Conservation (phyloP, 176 grass and related monocot species). For the Urochloa ruziziensis region DNA sequence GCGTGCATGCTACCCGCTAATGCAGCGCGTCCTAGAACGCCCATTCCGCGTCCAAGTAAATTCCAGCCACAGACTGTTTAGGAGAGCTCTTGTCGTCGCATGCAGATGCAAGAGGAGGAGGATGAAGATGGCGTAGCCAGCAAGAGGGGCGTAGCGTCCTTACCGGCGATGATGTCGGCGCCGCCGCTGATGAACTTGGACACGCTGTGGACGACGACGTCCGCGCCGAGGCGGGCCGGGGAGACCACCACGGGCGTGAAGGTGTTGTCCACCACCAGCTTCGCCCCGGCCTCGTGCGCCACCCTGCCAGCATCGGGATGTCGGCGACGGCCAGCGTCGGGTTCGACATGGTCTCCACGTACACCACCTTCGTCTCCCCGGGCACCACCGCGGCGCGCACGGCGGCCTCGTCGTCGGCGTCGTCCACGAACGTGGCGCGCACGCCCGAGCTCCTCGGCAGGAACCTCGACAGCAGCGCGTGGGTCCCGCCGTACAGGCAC, state of each 20-base stretch:
- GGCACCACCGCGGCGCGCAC: constrained; percentile 61
- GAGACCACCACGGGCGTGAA: constrained; percentile 86
- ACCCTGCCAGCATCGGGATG: constrained; percentile 69
- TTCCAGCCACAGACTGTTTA: background rate
- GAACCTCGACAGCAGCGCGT: constrained; percentile 84
- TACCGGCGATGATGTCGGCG: constrained; percentile 94
- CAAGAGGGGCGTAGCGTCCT: background rate
- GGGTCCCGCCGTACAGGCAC: constrained; percentile 96
- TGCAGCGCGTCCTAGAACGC: background rate
- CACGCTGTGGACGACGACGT: constrained; percentile 95
- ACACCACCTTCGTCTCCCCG: constrained; percentile 68
- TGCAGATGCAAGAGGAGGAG: background rate
- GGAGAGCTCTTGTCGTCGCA: background rate
- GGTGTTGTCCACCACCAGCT: constrained; percentile 94
- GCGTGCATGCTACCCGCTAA: background rate
- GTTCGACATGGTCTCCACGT: constrained; percentile 91
- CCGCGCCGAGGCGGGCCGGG: constrained; percentile 76
- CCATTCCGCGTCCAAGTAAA: background rate
- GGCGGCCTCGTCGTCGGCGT: constrained; percentile 66
- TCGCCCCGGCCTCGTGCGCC: constrained; percentile 76
- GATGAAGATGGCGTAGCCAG: too few species aligned
- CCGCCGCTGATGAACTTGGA: constrained; percentile 99
- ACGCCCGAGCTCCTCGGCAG: constrained; percentile 63
- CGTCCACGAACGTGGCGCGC: constrained; percentile 70
- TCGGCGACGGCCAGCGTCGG: constrained; percentile 86